Evolutionary conservation across 1,284 basidiomycete genomes (phyloP), one percentile per base, ranked within the genome.

Genomic region (Rhodotorula glutinis): DNA sequence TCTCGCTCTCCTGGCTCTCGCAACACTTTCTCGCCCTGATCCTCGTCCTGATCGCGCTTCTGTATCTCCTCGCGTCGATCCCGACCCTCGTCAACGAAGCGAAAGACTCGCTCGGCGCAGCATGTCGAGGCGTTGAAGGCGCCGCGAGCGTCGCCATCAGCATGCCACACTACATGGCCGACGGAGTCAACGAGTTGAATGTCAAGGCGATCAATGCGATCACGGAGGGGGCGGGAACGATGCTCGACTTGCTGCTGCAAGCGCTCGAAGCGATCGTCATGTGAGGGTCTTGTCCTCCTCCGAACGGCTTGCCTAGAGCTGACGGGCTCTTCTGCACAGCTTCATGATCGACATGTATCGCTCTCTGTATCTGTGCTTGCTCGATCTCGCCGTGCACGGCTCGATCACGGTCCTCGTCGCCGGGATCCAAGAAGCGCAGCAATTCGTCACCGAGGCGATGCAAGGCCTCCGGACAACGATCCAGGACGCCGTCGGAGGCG

Each of bases 331-430:
- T 10, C 3, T 25, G 16, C 43, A 21, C 58, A 72, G 68, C 73
- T 98, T 97, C 79, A 85, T 96, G 66, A 86, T 97, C 74, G 89
- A 93, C 79, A 86, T 88, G 61, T 98, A 97, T 78, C 87, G 92
- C 47, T 92, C 90, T 7, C 88, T 93, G 2, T 87, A 96, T 73
- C 82, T 97, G 58, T 98, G 94, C 79, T 92, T 95, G 71, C 81
- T 97, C 71, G 91, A 97, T 80, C 83, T 98, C 55, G 86, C 91
- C 19, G 87, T 98, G 3, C 85, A 87, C 29, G 92, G 92, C 21
- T 87, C 85, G 2, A 81, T 98, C 46, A 83, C 86, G 33, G 80
- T 97, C 58, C 79, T 97, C 25, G 91, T 96, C 61, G 82, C 81
- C 55, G 91, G 90, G 10, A 89, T 66, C 25, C 56, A 70, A 2